Evolutionary conservation across 2,329 filamentous ascomycete genomes (phyloP), one percentile per base, ranked within the genome.

Genomic region (Fusarium brachygibbosum): DNA sequence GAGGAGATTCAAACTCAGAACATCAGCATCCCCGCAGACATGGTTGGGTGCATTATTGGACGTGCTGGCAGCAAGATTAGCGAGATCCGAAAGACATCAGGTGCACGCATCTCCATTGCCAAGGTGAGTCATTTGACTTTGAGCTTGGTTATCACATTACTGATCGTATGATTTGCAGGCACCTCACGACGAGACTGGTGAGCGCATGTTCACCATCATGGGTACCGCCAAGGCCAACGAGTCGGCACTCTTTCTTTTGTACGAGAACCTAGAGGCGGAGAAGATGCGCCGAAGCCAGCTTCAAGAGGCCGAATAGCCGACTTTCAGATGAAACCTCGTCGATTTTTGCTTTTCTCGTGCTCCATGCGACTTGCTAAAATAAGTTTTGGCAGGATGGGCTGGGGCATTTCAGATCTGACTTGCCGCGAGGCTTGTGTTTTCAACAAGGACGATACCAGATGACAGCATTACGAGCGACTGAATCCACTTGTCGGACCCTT

Each of bases 151-250:
- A 16, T 32, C 16, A 29, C 19, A 55, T 42, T 17, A 31, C 59
- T 70, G 45, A 69, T 34, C 21, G 12, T 38, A n/a, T 28, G 19
- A 38, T 45, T n/a, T 61, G 8, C 56, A 90, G 87, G 91, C 94
- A 46, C 93, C 96, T 58, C 96, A 99, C 77, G 96, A 99, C 75
- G 96, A 98, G 74, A 97, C 93, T 64, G 96, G 96, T 72, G 96
- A 99, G 87, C 91, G 96, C 76, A 99, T 99, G 96, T 99, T 99
- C 84, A 99, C 96, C 77, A 99, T 99, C 79, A 98, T 97, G 88
- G 96, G 96, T 73, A 97, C 93, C 65, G 91, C 93, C 64, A 91
- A 91, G 82, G 93, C 94, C 70, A 99, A 99, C 76, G 96, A 99
- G 83, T 95, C 94, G 74, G 96, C 96, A 6, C 86, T 99, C 29